A percentile compares a stretch with the other conserved stretches of the same genome.
phyloP scores from a whole-genome alignment of 495 filamentous ascomycete genomes.

The Copromyces sp. region DNA sequence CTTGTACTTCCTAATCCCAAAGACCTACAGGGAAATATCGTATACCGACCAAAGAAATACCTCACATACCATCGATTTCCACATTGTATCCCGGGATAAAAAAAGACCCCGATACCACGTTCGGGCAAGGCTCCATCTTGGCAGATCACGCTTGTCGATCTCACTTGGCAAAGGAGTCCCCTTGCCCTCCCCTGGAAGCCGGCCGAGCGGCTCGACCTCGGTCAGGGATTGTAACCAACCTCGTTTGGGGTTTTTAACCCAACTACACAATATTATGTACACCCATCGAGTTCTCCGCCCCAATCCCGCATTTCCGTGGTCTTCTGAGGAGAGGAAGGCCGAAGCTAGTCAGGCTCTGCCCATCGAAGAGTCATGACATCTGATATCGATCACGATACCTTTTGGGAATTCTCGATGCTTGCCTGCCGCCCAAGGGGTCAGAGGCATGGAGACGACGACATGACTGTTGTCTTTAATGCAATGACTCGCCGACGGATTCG shows the following conservation, averaged over 20 bases:
- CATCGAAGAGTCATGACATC: neutral
- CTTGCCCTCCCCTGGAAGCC: neutral
- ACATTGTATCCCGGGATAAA: neutral
- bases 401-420: neutral
- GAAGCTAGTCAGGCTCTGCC: neutral
- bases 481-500: neutral
- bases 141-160: neutral
- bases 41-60: neutral
- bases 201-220: neutral
- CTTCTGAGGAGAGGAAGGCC: neutral
- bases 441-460: neutral
- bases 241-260: neutral
- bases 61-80: neutral
- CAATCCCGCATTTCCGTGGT: neutral
- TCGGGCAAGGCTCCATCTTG: neutral
- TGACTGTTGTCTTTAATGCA: neutral
- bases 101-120: neutral
- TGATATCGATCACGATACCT: neutral
- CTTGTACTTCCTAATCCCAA: neutral
- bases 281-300: neutral
- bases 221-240: neutral
- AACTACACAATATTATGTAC: neutral
- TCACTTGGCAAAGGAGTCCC: neutral
- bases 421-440: neutral
- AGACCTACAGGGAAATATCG: neutral